A percentile compares a stretch with the other conserved stretches of the same genome.
Conservation (phyloP, 192 early-diverging fungal genomes). For the Podila verticillata region DNA sequence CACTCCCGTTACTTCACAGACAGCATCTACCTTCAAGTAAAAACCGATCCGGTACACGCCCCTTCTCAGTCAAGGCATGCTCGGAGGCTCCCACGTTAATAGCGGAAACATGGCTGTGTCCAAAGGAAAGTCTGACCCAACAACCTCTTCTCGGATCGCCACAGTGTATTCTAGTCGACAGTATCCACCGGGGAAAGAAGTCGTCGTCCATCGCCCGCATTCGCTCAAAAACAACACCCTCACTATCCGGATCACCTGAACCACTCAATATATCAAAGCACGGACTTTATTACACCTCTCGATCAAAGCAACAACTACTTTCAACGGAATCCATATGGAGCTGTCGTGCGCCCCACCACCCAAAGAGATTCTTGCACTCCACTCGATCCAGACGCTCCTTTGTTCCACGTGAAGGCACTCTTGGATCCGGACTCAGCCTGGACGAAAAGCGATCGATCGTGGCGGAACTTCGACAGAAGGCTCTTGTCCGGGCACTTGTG, state of each 20-base stretch:
- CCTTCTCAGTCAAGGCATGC: conserved; percentile 31
- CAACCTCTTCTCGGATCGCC: conserved; percentile 27
- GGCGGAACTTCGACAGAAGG: conserved; percentile 33
- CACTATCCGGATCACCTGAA: not conserved
- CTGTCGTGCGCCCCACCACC: not conserved
- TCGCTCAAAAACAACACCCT: conserved; percentile 2
- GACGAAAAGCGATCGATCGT: conserved; percentile 12
- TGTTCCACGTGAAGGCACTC: not conserved
- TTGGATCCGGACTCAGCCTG: not conserved
- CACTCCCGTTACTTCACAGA: not conserved
- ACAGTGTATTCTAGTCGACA: conserved; percentile 27
- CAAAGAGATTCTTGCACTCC: not conserved
- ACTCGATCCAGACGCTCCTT: conserved; percentile 18
- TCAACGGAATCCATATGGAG: conserved; percentile 4
- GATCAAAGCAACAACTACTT: not conserved
- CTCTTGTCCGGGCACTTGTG: conserved; percentile 12
- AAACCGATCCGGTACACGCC: conserved; percentile 7
- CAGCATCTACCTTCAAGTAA: not conserved
- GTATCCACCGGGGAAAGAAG: conserved; percentile 29
- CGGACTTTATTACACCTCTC: no score
- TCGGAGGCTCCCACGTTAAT: conserved; percentile 2
- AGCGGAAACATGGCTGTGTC: conserved; percentile 7
- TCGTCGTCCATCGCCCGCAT: conserved; percentile 11
- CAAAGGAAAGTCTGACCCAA: conserved; percentile 20
- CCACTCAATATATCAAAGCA: no score